Evolutionary conservation across 148 eudicot species (phyloP).

Genomic region (Tetragonia tetragonoides): DNA sequence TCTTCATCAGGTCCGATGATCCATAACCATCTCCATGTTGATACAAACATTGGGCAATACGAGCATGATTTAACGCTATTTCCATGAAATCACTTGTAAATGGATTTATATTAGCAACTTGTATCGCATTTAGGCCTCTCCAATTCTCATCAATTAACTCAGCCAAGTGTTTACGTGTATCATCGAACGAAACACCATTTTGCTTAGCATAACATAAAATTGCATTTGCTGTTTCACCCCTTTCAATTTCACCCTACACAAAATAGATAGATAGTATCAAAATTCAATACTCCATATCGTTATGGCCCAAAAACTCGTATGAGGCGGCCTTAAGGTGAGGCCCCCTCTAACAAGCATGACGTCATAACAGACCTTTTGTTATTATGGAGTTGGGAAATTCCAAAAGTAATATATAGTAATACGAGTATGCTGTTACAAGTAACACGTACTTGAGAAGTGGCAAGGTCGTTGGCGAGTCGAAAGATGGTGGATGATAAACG

Average conservation of each 20-base stretch:
- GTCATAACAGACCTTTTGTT: too few relatives aligned
- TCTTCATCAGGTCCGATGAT: slow-evolving; percentile 24
- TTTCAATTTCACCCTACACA: slow-evolving; percentile 31
- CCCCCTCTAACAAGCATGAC: too few relatives aligned
- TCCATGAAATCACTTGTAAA: slow-evolving; percentile 20
- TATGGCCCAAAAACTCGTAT: too few relatives aligned
- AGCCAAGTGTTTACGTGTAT: slow-evolving; percentile 23
- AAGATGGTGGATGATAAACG: slow-evolving; percentile 13
- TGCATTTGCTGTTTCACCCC: slow-evolving; percentile 36
- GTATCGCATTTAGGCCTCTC: slow-evolving; percentile 31
- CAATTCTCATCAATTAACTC: slow-evolving; percentile 28
- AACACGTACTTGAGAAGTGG: slow-evolving; percentile 18
- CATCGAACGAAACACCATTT: slow-evolving; percentile 23
- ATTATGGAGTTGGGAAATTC: too few relatives aligned
- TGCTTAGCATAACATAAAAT: slow-evolving; percentile 29
- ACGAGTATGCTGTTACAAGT: too few relatives aligned
- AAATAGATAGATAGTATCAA: too few relatives aligned
- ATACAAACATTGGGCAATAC: slow-evolving; percentile 28
- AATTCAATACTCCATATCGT: too few relatives aligned
- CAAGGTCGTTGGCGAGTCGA: slow-evolving; percentile 28
- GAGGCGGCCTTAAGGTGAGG: too few relatives aligned
- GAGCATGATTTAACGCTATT: slow-evolving; percentile 28
- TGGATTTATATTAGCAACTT: not conserved
- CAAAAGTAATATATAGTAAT: too few relatives aligned
- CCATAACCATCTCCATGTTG: slow-evolving; percentile 40